phyloP scores from a whole-genome alignment of 1,139 yeast genomes.

The Geotrichum candidum region DNA sequence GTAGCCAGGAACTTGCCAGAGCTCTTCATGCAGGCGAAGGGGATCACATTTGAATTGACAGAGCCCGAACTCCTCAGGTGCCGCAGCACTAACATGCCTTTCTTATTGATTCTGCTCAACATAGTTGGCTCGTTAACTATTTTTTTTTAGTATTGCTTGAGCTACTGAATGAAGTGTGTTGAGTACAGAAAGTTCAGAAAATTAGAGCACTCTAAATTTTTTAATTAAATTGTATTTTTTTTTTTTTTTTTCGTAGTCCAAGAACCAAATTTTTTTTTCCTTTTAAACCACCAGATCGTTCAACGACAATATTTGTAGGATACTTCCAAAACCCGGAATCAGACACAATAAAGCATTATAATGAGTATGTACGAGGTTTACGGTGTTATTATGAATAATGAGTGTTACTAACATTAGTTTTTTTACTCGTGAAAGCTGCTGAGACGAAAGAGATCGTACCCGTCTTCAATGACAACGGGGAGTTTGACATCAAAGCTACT shows the following conservation, averaged over 20 bases:
- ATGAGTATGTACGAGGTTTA: constrained; percentile 5
- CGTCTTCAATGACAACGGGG: constrained; percentile 11
- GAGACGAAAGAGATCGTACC: constrained; percentile 13
- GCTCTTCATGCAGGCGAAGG: neutral
- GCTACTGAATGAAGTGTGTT: neutral
- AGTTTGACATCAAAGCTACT: constrained; percentile 73
- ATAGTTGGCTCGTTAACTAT: neutral
- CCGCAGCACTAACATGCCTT: neutral
- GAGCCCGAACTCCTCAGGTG: neutral
- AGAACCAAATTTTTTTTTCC: neutral
- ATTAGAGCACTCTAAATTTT: neutral
- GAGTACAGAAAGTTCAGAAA: neutral
- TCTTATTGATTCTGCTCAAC: neutral
- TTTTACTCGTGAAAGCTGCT: neutral
- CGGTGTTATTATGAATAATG: neutral
- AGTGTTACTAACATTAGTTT: neutral
- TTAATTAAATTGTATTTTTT: neutral
- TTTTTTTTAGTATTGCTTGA: neutral
- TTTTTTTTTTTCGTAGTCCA: neutral
- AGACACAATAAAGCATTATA: neutral
- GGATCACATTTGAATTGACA: neutral
- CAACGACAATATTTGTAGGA: neutral
- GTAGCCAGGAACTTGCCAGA: neutral
- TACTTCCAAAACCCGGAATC: neutral
- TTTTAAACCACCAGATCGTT: neutral